Base-by-base conservation (phyloP, 1,284 basidiomycete genomes). In the Flammula alnicola region DNA sequence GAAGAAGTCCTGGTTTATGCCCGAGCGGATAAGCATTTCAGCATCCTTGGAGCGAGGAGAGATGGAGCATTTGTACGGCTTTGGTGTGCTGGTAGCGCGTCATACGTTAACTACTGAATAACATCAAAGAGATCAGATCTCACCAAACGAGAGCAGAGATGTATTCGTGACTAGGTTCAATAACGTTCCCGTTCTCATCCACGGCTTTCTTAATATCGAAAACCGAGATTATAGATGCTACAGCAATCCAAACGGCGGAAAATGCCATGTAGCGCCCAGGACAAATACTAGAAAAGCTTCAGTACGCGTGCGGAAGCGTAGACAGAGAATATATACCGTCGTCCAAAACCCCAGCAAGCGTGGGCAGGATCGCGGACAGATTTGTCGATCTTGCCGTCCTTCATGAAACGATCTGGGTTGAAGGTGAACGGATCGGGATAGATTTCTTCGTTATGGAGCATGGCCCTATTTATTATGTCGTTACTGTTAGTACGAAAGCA, bases 301-400 rank as follows among this genome's bases (percentile, higher is more conserved):
- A 25, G n/a, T 9, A 14, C 14, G 9, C 25, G 69, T 9, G 12
- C 16, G 12, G 5, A 20, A 11, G n/a, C 30, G n/a, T 42, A 10
- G 10, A 30, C 33, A 16, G 11, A 14, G 17, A 11, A 33, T 16
- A 32, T 49, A 5, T 40, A 65, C 61, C 74, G 60, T 57, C 73
- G 57, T 4, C 71, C 72, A 51, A 69, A 74, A 2, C 69, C 71
- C 50, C 69, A 72, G 9, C 56, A 58, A 11, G 63, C 63, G 27
- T 41, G n/a, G 1, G 54, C 55, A 4, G 65, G 64, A 47, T 60
- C 64, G 42, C 31, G 57, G 22, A 60, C 63, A 8, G 53, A 41
- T 9, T 47, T 43, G 35, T 69, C 64, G 14, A 68, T 47, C 14
- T 59, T 59, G 22, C 67, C 67, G 17, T 69, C 60, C 29, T 61